Base-by-base conservation (phyloP, 2,329 filamentous ascomycete genomes). In the Claviceps africana region DNA sequence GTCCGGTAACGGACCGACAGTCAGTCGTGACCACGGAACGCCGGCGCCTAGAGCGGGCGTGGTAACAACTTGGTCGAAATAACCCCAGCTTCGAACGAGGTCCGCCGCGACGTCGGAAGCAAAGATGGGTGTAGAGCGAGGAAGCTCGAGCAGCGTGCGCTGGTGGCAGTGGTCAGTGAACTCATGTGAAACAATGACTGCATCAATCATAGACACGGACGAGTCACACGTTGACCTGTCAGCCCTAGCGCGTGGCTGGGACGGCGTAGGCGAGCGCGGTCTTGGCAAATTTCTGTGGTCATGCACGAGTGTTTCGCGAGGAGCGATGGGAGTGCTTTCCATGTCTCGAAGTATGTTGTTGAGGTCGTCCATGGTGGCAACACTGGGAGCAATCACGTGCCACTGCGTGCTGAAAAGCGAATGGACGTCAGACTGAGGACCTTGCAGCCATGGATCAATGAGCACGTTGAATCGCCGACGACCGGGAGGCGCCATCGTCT, bases 131-230 rank as follows among this genome's bases (percentile, higher is more conserved):
- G 81, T 76, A 44, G 70, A 62, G 1, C 58, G 57, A 6, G 76
- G 67, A 3, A 85, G 64, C 57, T 82, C 73, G 44, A 74, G 62
- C 28, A 85, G 66, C 15, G 82, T 85, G 2, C 75, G 71, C 54
- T 75, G 70, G 59, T 85, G 81, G 63, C 80, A 84, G 60, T 84
- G 82, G 59, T 85, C 81, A 1, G 81, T 84, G 57, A 85, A 85
- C 61, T 85, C 81, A 60, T 85, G 81, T 17, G 73, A 78, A 33
- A 85, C 70, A 30, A 72, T 70, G 2, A 85, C 78, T 2, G 67
- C 75, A 60, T 85, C 81, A 31, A 85, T 74, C 45, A 71, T 69
- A 13, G 66, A 67, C 30, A 19, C 44, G 3, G n/a, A n/a, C 31
- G 25, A 48, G n/a, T 21, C 31, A 19, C 19, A 10, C 9, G 19